Conservation (phyloP, 2,329 filamentous ascomycete species). For the Lasiodiplodia sp. region DNA sequence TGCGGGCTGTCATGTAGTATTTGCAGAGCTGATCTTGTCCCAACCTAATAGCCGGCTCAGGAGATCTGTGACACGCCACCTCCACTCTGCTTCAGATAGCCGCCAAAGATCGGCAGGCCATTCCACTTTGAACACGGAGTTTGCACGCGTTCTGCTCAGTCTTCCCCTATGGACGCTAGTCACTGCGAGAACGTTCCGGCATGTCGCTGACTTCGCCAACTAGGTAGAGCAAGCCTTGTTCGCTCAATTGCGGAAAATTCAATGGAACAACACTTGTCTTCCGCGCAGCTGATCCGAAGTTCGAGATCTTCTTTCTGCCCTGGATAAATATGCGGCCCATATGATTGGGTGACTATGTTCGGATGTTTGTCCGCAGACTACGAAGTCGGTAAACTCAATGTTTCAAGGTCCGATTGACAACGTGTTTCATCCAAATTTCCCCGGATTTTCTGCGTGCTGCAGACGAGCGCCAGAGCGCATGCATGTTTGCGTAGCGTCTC, state of each 20-base stretch:
- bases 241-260: not conserved
- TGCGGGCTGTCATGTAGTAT: not conserved
- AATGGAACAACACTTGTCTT: not conserved
- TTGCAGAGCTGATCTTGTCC: not conserved
- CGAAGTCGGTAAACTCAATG: not conserved
- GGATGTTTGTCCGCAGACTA: not conserved
- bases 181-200: not conserved
- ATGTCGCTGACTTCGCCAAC: not conserved
- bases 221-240: not conserved
- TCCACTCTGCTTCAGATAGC: not conserved
- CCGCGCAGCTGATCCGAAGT: not conserved
- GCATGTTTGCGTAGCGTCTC: not conserved
- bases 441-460: slow-evolving; percentile 13
- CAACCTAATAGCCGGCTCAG: slow-evolving; percentile 3
- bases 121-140: slow-evolving; percentile 24
- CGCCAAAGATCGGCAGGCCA: not conserved
- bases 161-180: not conserved
- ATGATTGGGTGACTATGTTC: not conserved
- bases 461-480: not conserved
- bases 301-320: not conserved
- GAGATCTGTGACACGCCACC: not conserved
- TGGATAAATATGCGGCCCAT: not conserved
- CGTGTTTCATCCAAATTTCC: slow-evolving; percentile 19
- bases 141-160: not conserved
- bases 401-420: slow-evolving; percentile 14